Percentiles rank a stretch among this genome's conserved stretches.
Evolutionary conservation across 2,329 filamentous ascomycete genomes (phyloP).

Genomic region (Paecilomyces variotii): DNA sequence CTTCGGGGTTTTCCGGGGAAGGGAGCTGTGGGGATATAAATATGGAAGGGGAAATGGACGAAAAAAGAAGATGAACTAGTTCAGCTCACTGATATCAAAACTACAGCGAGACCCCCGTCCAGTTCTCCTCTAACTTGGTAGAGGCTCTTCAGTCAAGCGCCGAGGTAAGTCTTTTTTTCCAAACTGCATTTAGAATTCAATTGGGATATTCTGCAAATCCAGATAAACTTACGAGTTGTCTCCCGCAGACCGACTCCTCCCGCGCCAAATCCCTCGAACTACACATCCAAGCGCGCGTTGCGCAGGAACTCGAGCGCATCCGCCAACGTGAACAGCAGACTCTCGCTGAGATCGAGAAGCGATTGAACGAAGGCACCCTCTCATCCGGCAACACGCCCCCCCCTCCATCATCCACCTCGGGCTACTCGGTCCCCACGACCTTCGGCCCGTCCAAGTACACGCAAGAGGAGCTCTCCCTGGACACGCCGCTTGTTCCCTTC

Average conservation of each 20-base stretch:
- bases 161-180: slow-evolving; percentile 54
- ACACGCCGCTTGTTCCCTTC: slow-evolving; percentile 37
- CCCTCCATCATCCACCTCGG: slow-evolving; percentile 14
- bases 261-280: slow-evolving; percentile 77
- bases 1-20: slow-evolving; percentile 7
- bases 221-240: slow-evolving; percentile 1
- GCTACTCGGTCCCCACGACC: slow-evolving; percentile 12
- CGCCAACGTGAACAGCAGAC: slow-evolving; percentile 61
- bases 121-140: slow-evolving; percentile 73
- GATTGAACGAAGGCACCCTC: slow-evolving; percentile 36
- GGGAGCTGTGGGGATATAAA: slow-evolving; percentile 22
- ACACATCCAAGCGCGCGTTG: slow-evolving; percentile 79
- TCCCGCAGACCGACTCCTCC: slow-evolving; percentile 70
- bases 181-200: not conserved
- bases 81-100: not conserved
- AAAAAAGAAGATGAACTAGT: not conserved
- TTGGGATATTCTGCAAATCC: slow-evolving; percentile 1
- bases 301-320: slow-evolving; percentile 74
- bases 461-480: slow-evolving; percentile 20
- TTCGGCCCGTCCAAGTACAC: slow-evolving; percentile 10
- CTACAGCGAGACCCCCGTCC: slow-evolving; percentile 52
- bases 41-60: slow-evolving; percentile 2
- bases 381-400: slow-evolving; percentile 21
- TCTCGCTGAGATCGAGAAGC: slow-evolving; percentile 61
- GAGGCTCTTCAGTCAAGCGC: slow-evolving; percentile 75